phyloP scores from a whole-genome alignment of 805 yeast species.

The Aciculoconidium aculeatum region DNA sequence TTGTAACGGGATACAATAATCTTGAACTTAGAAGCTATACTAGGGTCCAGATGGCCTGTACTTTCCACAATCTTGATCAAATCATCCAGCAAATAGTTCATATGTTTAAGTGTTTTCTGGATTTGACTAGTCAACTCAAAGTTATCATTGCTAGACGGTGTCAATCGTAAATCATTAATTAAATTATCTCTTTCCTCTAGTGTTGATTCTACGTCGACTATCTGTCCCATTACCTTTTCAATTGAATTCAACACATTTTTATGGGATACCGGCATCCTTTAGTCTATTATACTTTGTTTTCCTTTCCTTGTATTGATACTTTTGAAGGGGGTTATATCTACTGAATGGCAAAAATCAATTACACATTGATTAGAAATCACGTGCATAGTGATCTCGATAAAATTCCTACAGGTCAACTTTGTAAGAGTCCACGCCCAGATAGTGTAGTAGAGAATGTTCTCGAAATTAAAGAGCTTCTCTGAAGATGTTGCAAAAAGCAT shows the following conservation, averaged over 20 bases:
- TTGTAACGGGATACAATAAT: conserved; percentile 14
- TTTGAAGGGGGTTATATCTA: no score
- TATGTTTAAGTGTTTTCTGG: conserved; percentile 19
- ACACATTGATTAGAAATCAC: no score
- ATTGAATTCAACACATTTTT: no score
- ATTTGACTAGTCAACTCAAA: conserved; percentile 28
- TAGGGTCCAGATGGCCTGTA: conserved; percentile 4
- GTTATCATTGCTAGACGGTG: conserved; percentile 36
- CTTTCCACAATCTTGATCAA: conserved; percentile 6
- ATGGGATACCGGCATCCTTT: no score
- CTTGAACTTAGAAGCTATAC: conserved; percentile 7
- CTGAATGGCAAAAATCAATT: no score
- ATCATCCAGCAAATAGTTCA: conserved; percentile 27
- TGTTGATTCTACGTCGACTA: conserved; percentile 24
- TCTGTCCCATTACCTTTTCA: no score
- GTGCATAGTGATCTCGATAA: neutral
- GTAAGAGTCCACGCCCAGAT: no score
- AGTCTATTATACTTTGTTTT: no score
- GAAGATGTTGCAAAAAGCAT: conserved; percentile 42
- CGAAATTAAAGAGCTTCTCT: conserved; percentile 35
- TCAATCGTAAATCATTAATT: conserved; percentile 21
- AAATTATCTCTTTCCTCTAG: conserved; percentile 31
- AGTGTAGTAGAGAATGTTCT: conserved; percentile 27
- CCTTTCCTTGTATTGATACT: no score
- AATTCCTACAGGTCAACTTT: no score